A percentile compares a stretch with the other conserved stretches of the same genome.
phyloP scores from a whole-genome alignment of 2,329 filamentous ascomycete genomes.

The Botrytis cinerea region DNA sequence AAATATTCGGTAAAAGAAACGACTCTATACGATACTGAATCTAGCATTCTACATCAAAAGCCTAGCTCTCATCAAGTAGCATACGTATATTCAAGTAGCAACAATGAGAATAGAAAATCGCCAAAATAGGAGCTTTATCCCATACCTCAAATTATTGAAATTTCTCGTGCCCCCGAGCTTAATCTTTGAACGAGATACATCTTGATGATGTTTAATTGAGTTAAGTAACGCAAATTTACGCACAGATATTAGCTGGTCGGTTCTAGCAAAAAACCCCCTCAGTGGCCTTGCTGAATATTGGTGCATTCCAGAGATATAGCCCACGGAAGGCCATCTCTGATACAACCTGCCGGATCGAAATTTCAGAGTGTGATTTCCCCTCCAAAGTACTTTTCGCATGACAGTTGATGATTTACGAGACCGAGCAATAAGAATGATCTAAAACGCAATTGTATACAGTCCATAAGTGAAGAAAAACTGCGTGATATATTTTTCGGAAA shows the following conservation, averaged over 20 bases:
- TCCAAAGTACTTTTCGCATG: conserved; percentile 3
- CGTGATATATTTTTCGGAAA: neutral
- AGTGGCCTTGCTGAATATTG: neutral
- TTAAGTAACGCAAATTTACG: neutral
- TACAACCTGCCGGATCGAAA: neutral
- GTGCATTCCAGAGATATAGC: neutral
- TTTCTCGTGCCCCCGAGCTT: neutral
- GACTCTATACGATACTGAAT: neutral
- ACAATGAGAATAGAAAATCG: neutral
- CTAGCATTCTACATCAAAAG: neutral
- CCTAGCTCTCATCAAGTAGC: neutral
- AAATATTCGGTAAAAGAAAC: neutral
- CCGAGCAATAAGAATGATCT: neutral
- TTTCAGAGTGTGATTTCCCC: neutral
- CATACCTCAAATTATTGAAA: neutral
- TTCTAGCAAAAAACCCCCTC: neutral
- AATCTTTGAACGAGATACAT: neutral
- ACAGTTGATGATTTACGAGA: neutral
- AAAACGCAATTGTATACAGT: neutral
- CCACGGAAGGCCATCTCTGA: neutral
- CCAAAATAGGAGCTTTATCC: neutral
- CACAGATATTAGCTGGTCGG: no score
- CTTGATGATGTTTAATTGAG: neutral
- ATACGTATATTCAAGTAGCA: neutral
- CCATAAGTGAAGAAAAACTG: neutral